Conservation (phyloP, 306 rosid genomes). For the Fagus crenata region DNA sequence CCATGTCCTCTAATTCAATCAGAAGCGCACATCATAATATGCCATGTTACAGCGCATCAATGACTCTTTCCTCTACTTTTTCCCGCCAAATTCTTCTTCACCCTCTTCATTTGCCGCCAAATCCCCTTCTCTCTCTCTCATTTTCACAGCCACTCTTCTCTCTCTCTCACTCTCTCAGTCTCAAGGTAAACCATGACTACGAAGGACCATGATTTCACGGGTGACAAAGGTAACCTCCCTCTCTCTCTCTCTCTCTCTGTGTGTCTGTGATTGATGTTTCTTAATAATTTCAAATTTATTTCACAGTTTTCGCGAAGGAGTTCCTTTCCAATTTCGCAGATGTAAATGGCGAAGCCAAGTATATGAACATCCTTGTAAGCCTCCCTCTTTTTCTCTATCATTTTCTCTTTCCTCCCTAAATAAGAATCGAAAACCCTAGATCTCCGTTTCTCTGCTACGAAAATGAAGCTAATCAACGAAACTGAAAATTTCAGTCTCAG, state of each 20-base stretch:
- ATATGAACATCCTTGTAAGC: constrained; percentile 67
- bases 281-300: background rate
- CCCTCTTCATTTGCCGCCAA: constrained; percentile 60
- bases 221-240: constrained; percentile 64
- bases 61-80: constrained; percentile 2
- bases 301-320: constrained; percentile 69
- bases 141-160: background rate
- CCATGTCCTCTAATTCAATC: background rate
- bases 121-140: constrained; percentile 8
- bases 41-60: constrained; percentile 13
- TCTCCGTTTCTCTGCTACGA: constrained; percentile 13
- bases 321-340: constrained; percentile 80
- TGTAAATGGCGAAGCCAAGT: constrained; percentile 65
- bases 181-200: constrained; percentile 46
- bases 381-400: constrained; percentile 1
- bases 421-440: constrained; percentile 13
- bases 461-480: background rate
- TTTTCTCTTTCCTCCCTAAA: background rate
- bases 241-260: background rate
- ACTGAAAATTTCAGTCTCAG: background rate
- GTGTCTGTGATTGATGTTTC: background rate
- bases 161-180: constrained; percentile 13
- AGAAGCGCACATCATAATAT: background rate
- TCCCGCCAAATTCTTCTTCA: constrained; percentile 74
- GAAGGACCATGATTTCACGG: constrained; percentile 52